phyloP scores from a whole-genome alignment of 2,329 filamentous ascomycete genomes.

The Trichothecium roseum region DNA sequence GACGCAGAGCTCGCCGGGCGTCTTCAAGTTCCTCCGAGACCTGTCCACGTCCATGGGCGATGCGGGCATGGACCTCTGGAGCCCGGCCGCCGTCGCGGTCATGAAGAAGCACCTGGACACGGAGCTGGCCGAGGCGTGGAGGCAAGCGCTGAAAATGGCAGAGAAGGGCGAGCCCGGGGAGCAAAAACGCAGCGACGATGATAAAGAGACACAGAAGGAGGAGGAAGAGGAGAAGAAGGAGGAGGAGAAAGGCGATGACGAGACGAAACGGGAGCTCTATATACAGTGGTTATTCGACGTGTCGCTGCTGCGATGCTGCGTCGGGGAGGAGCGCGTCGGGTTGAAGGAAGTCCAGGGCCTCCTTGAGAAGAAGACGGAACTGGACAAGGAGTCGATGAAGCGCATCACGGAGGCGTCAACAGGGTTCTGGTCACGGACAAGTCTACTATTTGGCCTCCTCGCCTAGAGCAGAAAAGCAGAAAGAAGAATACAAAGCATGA shows the following conservation, averaged over 20 bases:
- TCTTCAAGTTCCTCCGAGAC: constrained; percentile 61
- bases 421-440: constrained; percentile 78
- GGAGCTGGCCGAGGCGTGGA: constrained; percentile 40
- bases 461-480: constrained; percentile 19
- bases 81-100: constrained; percentile 48
- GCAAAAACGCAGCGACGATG: constrained; percentile 7
- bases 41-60: constrained; percentile 58
- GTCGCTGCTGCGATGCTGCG: constrained; percentile 34
- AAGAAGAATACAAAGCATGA: neutral
- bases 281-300: constrained; percentile 55
- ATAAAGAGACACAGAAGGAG: constrained; percentile 7
- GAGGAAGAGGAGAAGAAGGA: constrained; percentile 7
- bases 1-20: constrained; percentile 63
- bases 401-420: constrained; percentile 52
- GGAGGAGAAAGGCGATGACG: constrained; percentile 7
- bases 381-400: constrained; percentile 35
- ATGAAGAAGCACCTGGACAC: constrained; percentile 50
- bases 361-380: constrained; percentile 31
- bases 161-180: constrained; percentile 15
- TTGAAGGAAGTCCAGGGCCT: constrained; percentile 35
- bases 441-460: constrained; percentile 71
- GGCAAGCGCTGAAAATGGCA: neutral
- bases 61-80: constrained; percentile 74
- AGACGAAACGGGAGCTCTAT: constrained; percentile 29
- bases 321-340: constrained; percentile 21